These are phyloP conservation scores for Boletus subcaerulescens DNA, from an alignment of 768 basidiomycete species.

Conservation along the genomic window DNA sequence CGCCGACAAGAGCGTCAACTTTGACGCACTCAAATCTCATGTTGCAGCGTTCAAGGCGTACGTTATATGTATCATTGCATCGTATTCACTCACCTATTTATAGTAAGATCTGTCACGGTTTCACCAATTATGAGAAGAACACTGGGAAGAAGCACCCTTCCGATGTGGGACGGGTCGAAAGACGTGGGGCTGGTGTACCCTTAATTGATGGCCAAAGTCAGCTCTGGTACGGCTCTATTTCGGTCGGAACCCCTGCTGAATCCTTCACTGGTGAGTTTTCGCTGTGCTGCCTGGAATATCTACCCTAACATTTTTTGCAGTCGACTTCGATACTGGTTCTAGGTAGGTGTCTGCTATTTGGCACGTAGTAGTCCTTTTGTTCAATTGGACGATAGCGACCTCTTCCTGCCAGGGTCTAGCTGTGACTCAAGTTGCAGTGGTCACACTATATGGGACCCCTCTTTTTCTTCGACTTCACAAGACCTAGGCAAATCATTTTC, in stretches of 20 bases:
- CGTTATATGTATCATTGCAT: background rate
- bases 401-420: conserved; percentile 4
- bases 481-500: conserved; percentile 22
- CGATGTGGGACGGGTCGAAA: background rate
- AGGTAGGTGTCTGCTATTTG: conserved; percentile 1
- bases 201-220: background rate
- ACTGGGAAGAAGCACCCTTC: conserved; percentile 3
- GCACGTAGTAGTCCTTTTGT: background rate
- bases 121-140: conserved; percentile 8
- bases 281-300: too few relatives aligned
- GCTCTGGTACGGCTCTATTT: conserved; percentile 14
- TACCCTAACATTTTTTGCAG: background rate
- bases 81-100: background rate
- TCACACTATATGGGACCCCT: conserved; percentile 26
- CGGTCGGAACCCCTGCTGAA: conserved; percentile 9
- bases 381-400: conserved; percentile 9
- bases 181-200: background rate
- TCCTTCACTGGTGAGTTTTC: conserved; percentile 7
- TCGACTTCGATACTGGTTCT: conserved; percentile 31
- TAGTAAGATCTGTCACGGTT: conserved; percentile 6
- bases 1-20: conserved; percentile 1
- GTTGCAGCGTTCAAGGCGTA: conserved; percentile 4
- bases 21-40: conserved; percentile 9
- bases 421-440: conserved; percentile 24
- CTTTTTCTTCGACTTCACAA: conserved; percentile 24